phyloP scores from a whole-genome alignment of 768 basidiomycete species.

The Naganishia kalamii region DNA sequence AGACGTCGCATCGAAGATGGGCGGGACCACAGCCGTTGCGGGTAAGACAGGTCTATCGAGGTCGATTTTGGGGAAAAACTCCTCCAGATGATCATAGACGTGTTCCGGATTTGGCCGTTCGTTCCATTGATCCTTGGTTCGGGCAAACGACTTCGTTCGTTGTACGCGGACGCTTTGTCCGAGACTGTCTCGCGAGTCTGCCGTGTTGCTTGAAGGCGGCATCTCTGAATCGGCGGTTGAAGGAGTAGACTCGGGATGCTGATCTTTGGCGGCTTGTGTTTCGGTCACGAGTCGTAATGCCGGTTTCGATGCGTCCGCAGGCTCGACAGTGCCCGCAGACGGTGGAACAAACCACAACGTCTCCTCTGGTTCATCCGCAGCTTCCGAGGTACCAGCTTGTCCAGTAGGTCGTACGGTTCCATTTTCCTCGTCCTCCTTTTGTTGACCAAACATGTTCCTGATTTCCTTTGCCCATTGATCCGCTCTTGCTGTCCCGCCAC shows the following conservation, averaged over 20 bases:
- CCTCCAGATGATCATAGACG: slow-evolving; percentile 83
- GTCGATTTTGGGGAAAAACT: slow-evolving; percentile 93
- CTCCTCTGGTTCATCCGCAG: slow-evolving; percentile 38
- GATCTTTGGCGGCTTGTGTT: neutral
- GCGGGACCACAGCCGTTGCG: neutral
- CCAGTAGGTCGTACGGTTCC: slow-evolving; percentile 4
- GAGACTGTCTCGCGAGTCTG: slow-evolving; percentile 19
- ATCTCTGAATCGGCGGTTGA: slow-evolving; percentile 17
- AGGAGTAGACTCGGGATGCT: neutral
- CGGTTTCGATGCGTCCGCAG: neutral
- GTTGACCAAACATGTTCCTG: slow-evolving; percentile 28
- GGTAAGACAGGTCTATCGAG: slow-evolving; percentile 85
- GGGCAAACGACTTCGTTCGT: slow-evolving; percentile 59
- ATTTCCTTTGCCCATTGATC: slow-evolving; percentile 33
- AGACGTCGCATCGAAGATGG: neutral
- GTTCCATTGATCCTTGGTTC: slow-evolving; percentile 68
- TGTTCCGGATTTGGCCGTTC: slow-evolving; percentile 85
- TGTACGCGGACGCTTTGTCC: slow-evolving; percentile 24
- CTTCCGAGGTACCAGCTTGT: neutral
- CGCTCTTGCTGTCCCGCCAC: slow-evolving; percentile 38
- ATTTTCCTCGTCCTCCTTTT: slow-evolving; percentile 7
- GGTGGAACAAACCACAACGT: slow-evolving; percentile 39
- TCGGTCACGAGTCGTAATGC: slow-evolving; percentile 16
- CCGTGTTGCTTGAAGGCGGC: slow-evolving; percentile 35
- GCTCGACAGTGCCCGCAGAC: neutral